Evolutionary conservation across 257 asterid species (phyloP), one percentile per base, ranked within the genome.

Genomic region (Petunia secreta): DNA sequence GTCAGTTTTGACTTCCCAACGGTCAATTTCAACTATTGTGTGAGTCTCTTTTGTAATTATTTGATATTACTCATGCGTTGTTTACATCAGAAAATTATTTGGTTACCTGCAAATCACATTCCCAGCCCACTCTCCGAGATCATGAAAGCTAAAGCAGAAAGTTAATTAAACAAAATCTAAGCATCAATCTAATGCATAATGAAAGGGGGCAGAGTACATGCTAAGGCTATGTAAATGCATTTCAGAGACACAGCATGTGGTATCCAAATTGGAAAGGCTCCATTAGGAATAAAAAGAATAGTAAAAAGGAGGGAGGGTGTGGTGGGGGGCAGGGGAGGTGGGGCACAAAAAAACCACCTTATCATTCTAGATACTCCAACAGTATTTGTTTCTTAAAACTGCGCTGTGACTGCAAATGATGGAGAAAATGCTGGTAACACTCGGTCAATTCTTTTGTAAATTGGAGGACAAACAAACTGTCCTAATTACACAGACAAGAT

Each of bases 171-270:
- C n/a, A 44, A 40, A 44, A 46, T 58, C 76, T 69, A 46, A 46
- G 76, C 76, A 69, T 69, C 57, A 43, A 48, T 68, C 15, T 68
- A 15, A 68, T 16, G 75, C 75, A 44, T 44, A 68, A 16, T 11
- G 76, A 68, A 25, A 68, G 76, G 76, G 57, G 76, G 16, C 40
- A 68, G 15, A 44, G 2, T 39, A 68, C 75, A 68, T 68, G 75
- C 57, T 68, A 68, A n/a, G 40, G 40, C 44, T 68, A 44, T 68
- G 8, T 16, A 68, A 68, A 68, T 68, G 76, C 76, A 68, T 68
- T 43, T 68, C 57, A 5, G 40, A 37, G 57, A 68, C 58, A 16
- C 25, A 44, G 43, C 59, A 44, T 46, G 25, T 48, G 40, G 76
- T 25, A 46, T 46, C 57, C 11, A 69, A 40, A 69, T 69, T 38